Conservation (phyloP, 345 rosid species). For the Psidium guajava region DNA sequence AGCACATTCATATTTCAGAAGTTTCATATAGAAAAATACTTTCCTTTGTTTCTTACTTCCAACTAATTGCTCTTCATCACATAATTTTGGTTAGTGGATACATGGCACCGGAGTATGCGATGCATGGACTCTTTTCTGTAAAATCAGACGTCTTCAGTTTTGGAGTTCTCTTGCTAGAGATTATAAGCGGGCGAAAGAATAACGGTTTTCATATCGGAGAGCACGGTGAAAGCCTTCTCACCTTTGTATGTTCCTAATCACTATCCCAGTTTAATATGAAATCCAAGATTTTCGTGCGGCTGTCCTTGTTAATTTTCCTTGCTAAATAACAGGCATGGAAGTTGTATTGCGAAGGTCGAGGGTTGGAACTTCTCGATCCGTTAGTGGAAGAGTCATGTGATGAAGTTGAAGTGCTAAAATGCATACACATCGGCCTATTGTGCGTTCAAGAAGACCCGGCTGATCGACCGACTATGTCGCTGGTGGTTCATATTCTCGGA, state of each 20-base stretch:
- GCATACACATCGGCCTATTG: background rate
- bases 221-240: conserved; percentile 6
- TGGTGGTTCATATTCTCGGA: background rate
- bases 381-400: background rate
- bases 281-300: background rate
- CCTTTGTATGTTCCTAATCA: conserved; percentile 3
- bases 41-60: background rate
- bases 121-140: conserved; percentile 18
- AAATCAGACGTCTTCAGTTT: conserved; percentile 20
- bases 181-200: background rate
- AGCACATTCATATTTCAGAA: too few species aligned
- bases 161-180: conserved; percentile 8
- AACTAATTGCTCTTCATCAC: background rate
- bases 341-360: background rate
- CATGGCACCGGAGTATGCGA: conserved; percentile 32
- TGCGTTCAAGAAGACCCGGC: background rate
- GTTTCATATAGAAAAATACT: background rate
- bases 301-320: background rate
- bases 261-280: background rate
- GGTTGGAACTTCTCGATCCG: background rate
- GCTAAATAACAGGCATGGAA: background rate
- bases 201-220: background rate
- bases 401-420: background rate
- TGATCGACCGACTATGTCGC: background rate
- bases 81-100: conserved; percentile 8